Evolutionary conservation across 2,329 filamentous ascomycete genomes (phyloP), one percentile per base, ranked within the genome.

Genomic region (Colletotrichum limetticola): DNA sequence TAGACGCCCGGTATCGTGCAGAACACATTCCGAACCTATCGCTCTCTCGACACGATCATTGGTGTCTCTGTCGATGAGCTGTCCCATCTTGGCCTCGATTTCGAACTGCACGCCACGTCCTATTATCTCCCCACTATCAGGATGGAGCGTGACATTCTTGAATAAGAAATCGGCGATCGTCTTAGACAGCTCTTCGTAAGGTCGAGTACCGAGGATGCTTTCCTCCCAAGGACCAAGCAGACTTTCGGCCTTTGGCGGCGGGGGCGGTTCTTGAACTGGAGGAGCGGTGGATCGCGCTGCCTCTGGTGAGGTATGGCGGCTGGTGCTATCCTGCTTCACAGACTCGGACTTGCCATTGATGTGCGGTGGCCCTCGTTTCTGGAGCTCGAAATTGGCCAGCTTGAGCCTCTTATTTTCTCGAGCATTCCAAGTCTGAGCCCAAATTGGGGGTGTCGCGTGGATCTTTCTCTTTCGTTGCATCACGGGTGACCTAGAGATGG

Each of bases 61-160:
- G 7, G 91, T 93, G 74, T 92, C 89, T 79, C 91, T 91, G 80
- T 94, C 92, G 70, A 96, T 90, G 16, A 98, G 87, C 30, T 91
- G 92, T 22, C 97, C 97, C 60, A 98, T 86, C 82, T 98, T 98
- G 11, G 95, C 97, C 84, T 99, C 97, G 67, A 99, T 94, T 82
- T 99, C 97, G 66, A 98, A 91, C 73, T 94, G 89, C 16, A 95
- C 92, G 7, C 91, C 91, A 19, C 89, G 87, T 64, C 89, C 88
- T 19, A 85, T 82, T 24, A 93, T 89, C 76, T 93, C 91, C 37
- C 88, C 88, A 49, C 91, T 86, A 75, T 94, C 90, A n/a, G 89
- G 86, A 74, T 91, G 91, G 64, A 88, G 85, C 7, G 97, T 87
- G 22, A 97, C 92, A 68, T 93, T 87, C 60, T 90, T 81, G 79